Percentiles rank a stretch among this genome's conserved stretches.
phyloP scores from a whole-genome alignment of 345 rosid genomes.

The Garcia nutans region DNA sequence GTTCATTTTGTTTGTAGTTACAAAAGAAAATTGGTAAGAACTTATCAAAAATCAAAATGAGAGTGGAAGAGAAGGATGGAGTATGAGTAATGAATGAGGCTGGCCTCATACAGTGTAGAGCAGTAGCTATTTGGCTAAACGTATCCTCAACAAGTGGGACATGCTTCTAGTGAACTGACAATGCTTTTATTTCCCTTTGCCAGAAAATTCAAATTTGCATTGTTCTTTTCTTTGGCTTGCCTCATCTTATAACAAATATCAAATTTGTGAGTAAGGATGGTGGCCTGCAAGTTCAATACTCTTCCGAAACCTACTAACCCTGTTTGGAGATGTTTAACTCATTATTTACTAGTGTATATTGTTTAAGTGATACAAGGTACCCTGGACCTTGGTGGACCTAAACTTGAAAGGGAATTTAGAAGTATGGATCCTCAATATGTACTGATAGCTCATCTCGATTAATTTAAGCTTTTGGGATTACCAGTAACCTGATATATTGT shows the following conservation, averaged over 20 bases:
- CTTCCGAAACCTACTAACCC: background rate
- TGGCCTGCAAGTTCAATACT: conserved; percentile 4
- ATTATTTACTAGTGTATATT: background rate
- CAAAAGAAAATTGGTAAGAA: background rate
- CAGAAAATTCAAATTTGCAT: background rate
- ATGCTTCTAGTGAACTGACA: background rate
- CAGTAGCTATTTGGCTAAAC: background rate
- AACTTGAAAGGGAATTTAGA: background rate
- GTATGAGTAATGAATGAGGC: background rate
- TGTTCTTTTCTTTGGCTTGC: background rate
- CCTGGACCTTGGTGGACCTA: background rate
- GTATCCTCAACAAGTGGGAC: background rate
- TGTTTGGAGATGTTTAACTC: background rate
- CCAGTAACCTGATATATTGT: background rate
- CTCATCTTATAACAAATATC: background rate
- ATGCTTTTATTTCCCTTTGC: background rate
- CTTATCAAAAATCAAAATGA: background rate
- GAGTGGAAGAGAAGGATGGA: background rate
- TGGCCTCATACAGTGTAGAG: background rate
- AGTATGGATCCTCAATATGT: background rate
- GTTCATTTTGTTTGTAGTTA: background rate
- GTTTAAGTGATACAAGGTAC: background rate
- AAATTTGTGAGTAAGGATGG: background rate
- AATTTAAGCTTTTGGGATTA: background rate
- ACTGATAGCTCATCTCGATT: background rate